A percentile compares a stretch with the other conserved stretches of the same genome.
Conservation (phyloP, 2,329 filamentous ascomycete genomes). For the Alternaria novae-zelandiae region DNA sequence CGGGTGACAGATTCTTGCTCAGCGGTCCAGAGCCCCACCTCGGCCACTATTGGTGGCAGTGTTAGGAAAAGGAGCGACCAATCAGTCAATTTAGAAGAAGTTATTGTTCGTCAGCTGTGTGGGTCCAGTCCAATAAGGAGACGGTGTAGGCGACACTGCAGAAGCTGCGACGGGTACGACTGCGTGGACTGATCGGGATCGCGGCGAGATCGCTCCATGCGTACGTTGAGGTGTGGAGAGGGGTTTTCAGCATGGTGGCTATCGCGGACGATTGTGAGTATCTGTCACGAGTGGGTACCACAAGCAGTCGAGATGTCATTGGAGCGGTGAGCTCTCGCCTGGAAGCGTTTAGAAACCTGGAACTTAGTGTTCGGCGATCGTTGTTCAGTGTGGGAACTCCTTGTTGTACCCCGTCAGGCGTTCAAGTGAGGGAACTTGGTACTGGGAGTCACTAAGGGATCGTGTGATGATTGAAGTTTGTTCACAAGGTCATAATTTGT, state of each 20-base stretch:
- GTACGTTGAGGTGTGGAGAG: conserved; percentile 8
- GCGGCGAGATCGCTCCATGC: conserved; percentile 12
- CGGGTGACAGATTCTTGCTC: conserved; percentile 2
- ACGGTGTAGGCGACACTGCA: conserved; percentile 13
- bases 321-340: conserved; percentile 6
- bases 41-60: conserved; percentile 3
- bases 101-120: conserved; percentile 1
- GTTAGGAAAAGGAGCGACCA: conserved; percentile 9
- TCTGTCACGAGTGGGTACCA: conserved; percentile 11
- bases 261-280: conserved; percentile 4
- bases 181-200: conserved; percentile 11
- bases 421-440: neutral
- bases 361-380: conserved; percentile 10
- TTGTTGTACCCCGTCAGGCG: neutral
- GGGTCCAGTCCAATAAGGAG: conserved; percentile 7
- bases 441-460: neutral
- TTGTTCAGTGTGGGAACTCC: neutral
- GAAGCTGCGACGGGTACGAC: conserved; percentile 16
- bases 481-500: neutral
- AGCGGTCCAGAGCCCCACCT: neutral
- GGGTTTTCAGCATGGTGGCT: neutral
- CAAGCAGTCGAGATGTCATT: conserved; percentile 2
- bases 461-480: neutral
- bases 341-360: neutral
- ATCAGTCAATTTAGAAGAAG: conserved; percentile 1